Evolutionary conservation across 2,329 filamentous ascomycete species (phyloP).

Genomic region (Zymoseptoria tritici): DNA sequence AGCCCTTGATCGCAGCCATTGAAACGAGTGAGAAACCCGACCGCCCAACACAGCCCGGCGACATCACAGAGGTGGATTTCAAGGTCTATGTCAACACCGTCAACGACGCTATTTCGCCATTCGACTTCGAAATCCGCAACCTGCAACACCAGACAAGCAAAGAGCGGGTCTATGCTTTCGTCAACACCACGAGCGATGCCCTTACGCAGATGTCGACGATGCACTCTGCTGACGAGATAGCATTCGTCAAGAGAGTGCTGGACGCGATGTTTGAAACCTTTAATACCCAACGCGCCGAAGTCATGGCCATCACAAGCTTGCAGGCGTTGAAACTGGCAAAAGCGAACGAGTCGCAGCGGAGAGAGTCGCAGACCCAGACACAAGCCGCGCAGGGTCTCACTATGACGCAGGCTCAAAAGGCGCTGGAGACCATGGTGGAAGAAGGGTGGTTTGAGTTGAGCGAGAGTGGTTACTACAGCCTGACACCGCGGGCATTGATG

Average conservation of each 20-base stretch:
- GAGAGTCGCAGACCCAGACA: slow-evolving; percentile 22
- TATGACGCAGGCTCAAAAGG: slow-evolving; percentile 66
- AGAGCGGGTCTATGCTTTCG: slow-evolving; percentile 67
- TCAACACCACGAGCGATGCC: slow-evolving; percentile 80
- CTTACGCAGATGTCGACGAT: slow-evolving; percentile 81
- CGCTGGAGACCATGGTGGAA: slow-evolving; percentile 61
- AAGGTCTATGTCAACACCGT: slow-evolving; percentile 60
- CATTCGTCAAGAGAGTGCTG: slow-evolving; percentile 78
- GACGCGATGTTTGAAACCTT: slow-evolving; percentile 88
- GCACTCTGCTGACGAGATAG: slow-evolving; percentile 73
- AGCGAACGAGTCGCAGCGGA: slow-evolving; percentile 27
- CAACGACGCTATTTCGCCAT: slow-evolving; percentile 64
- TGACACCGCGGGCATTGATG: slow-evolving; percentile 71
- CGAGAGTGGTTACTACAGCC: slow-evolving; percentile 60
- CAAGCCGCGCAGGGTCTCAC: slow-evolving; percentile 45
- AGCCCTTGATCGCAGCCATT: slow-evolving; percentile 69
- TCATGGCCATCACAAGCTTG: slow-evolving; percentile 72
- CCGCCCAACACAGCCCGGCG: slow-evolving; percentile 46
- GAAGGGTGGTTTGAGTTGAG: slow-evolving; percentile 84
- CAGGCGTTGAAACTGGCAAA: slow-evolving; percentile 66
- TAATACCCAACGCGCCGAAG: slow-evolving; percentile 72
- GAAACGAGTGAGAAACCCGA: slow-evolving; percentile 50
- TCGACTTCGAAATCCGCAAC: slow-evolving; percentile 82
- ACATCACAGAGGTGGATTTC: slow-evolving; percentile 64
- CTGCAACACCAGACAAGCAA: slow-evolving; percentile 57